phyloP scores from a whole-genome alignment of 2,329 filamentous ascomycete genomes.

The Clarireedia homoeocarpa region DNA sequence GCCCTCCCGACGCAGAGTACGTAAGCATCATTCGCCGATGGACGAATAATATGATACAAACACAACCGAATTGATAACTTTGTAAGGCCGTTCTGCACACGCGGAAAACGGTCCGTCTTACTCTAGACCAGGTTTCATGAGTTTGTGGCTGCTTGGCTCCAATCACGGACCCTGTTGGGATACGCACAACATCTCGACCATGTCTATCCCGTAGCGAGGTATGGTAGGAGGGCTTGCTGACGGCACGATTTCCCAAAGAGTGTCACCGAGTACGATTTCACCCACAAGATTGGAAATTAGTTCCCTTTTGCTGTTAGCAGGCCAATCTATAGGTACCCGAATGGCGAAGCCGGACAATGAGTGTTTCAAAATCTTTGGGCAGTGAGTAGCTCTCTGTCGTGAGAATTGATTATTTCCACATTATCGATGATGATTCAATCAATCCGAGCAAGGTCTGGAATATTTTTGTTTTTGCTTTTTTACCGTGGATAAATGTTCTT shows the following conservation, averaged over 20 bases:
- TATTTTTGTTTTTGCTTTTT: no score
- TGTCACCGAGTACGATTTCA: background rate
- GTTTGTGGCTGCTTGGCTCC: constrained; percentile 1
- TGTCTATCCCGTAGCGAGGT: constrained; percentile 6
- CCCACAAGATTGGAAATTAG: background rate
- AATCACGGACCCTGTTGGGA: background rate
- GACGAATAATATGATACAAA: background rate
- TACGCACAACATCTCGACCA: constrained; percentile 6
- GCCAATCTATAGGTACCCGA: background rate
- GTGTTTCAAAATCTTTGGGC: background rate
- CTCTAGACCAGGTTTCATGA: background rate
- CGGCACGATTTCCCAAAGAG: background rate
- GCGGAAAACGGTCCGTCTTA: constrained; percentile 13
- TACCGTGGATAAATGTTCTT: no score
- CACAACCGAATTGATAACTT: background rate
- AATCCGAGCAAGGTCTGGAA: background rate
- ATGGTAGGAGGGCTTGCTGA: background rate
- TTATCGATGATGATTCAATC: background rate
- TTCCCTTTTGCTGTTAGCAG: background rate
- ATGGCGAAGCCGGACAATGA: background rate
- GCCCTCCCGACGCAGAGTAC: constrained; percentile 1
- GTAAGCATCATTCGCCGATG: constrained; percentile 1
- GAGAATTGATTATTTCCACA: background rate
- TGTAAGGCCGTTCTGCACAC: constrained; percentile 6
- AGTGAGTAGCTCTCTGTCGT: background rate